Base-by-base conservation (phyloP, 1,284 basidiomycete genomes). In the Ceratobasidium sp. region DNA sequence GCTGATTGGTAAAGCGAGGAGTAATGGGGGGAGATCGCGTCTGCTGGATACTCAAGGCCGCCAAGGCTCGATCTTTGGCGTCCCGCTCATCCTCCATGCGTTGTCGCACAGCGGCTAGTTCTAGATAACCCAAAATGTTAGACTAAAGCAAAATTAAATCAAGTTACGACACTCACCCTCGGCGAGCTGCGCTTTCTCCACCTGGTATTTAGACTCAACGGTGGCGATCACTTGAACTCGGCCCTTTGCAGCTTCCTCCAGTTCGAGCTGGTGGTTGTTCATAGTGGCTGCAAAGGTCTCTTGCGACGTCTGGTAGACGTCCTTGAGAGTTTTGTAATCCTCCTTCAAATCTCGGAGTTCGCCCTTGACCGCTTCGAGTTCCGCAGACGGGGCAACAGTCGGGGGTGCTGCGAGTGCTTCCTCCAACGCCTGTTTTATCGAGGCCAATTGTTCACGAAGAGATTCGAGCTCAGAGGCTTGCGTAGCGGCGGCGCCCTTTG, bases 301-400 rank as follows among this genome's bases (percentile, higher is more conserved):
- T 81, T 91, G 92, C 19, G 91, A 92, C 32, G 90, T 86, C 69
- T 83, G 84, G 80, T 92, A 87, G 83, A 89, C 88, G 78, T 91
- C 90, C 17, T 86, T 88, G 43, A 88, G 82, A 17, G 89, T 88
- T 57, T 84, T 82, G 64, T 91, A 85, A 78, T 95, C 92, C 73
- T 93, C 91, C 77, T 90, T 88, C 29, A 89, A 88, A 64, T 89
- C 88, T 78, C 92, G 91, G 7, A 91, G 86, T 81, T 94, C 92
- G 44, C 85, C 82, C 69, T 87, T 89, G 46, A 92, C 83, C 11
- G 79, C 85, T 75, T 88, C 87, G 15, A 89, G 83, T 79, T 93
- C 91, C 2, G 86, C 82, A 22, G 86, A 86, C 59, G 67, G 44
- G 1, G 64, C 54, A 32, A 76, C 37, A 40, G 78, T 61, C 0